These are phyloP conservation scores for Epithele typhae DNA, from an alignment of 768 basidiomycete species.

Conservation along the genomic window DNA sequence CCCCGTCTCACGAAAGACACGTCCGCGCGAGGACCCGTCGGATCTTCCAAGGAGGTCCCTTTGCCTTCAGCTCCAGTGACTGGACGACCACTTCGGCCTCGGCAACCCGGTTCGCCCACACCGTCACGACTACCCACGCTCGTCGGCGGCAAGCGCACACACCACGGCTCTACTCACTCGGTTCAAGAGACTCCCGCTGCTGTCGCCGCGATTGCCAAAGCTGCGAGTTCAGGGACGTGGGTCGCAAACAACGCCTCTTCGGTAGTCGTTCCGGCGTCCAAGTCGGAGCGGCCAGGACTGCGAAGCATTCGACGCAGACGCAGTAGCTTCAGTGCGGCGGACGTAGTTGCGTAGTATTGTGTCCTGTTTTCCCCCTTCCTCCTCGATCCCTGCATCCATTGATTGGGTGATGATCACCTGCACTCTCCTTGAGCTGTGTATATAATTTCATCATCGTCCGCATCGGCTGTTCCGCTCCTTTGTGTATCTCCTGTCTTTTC, in stretches of 20 bases:
- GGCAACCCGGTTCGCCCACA: constrained; percentile 56
- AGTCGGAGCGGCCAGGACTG: constrained; percentile 69
- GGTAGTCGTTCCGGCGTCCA: constrained; percentile 69
- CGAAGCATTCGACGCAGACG: constrained; percentile 70
- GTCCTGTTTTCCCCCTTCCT: constrained; percentile 1
- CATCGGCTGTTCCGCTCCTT: constrained; percentile 4
- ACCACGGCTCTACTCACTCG: constrained; percentile 37
- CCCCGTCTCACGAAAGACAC: constrained; percentile 36
- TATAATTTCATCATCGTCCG: constrained; percentile 21
- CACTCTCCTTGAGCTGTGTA: constrained; percentile 14
- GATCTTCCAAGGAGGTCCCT: constrained; percentile 31
- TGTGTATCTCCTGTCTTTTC: constrained; percentile 2
- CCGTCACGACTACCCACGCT: constrained; percentile 79
- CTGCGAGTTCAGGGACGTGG: constrained; percentile 56
- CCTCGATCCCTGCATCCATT: background rate
- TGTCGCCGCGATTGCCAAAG: constrained; percentile 37
- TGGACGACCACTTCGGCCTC: constrained; percentile 31
- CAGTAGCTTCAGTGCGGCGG: constrained; percentile 85
- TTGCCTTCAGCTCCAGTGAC: constrained; percentile 22
- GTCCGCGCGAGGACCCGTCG: constrained; percentile 50
- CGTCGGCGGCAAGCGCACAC: constrained; percentile 47
- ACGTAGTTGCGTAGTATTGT: constrained; percentile 64
- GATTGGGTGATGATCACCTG: background rate
- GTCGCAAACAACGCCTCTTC: constrained; percentile 67
- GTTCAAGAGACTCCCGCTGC: constrained; percentile 34